phyloP scores from a whole-genome alignment of 495 filamentous ascomycete species.

The Aspergillus conjunctus region DNA sequence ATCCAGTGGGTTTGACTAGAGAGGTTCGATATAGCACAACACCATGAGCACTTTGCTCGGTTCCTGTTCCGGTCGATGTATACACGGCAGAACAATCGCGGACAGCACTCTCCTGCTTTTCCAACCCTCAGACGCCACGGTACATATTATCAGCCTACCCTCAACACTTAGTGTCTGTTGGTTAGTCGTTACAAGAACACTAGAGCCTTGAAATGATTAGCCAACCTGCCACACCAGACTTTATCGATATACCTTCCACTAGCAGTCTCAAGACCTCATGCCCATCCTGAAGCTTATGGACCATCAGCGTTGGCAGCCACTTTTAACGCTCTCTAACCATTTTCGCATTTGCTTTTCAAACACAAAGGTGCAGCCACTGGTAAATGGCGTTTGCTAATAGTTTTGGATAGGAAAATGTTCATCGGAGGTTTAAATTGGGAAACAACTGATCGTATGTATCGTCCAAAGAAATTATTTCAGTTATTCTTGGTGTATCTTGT shows the following conservation, averaged over 20 bases:
- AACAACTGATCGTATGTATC: constrained; percentile 86
- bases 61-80: constrained; percentile 19
- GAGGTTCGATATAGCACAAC: constrained; percentile 10
- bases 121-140: not conserved
- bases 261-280: not conserved
- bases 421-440: constrained; percentile 99
- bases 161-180: not conserved
- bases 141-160: not conserved
- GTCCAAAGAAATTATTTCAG: not conserved
- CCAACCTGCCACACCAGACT: not conserved
- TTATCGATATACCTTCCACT: not conserved
- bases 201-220: not conserved
- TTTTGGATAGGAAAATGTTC: constrained; percentile 87
- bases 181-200: not conserved
- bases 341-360: not conserved
- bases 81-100: constrained; percentile 13
- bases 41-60: constrained; percentile 2
- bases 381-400: constrained; percentile 24
- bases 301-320: constrained; percentile 12
- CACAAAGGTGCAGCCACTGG: not conserved
- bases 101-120: not conserved
- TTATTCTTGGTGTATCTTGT: not conserved
- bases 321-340: not conserved
- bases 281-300: constrained; percentile 5
- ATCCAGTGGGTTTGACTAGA: constrained; percentile 40